These are phyloP conservation scores for Macrophomina tecta DNA, from an alignment of 2,329 filamentous ascomycete genomes.

Conservation along the genomic window DNA sequence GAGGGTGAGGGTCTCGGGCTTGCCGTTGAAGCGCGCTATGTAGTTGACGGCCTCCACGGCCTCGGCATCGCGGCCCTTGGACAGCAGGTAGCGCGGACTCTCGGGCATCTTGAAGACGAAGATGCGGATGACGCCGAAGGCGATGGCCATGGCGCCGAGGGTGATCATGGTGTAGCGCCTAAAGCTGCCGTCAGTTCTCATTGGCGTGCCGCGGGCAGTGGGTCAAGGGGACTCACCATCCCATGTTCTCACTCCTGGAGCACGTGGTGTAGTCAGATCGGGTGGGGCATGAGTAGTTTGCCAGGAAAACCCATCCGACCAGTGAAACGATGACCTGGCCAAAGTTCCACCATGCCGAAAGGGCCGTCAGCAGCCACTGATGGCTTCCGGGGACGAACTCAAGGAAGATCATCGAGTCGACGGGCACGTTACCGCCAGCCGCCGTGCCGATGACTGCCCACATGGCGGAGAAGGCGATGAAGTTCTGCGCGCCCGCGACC, in stretches of 20 bases:
- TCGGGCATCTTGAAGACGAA: conserved; percentile 57
- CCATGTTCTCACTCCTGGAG: conserved; percentile 53
- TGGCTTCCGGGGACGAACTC: conserved; percentile 67
- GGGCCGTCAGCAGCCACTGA: conserved; percentile 65
- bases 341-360: conserved; percentile 66
- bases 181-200: not conserved
- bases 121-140: conserved; percentile 54
- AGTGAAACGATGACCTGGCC: conserved; percentile 60
- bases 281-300: conserved; percentile 50
- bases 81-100: conserved; percentile 56
- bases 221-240: conserved; percentile 43
- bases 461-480: conserved; percentile 30
- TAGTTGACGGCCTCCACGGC: conserved; percentile 57
- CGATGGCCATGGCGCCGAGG: conserved; percentile 53
- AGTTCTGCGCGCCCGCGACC: conserved; percentile 31
- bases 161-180: conserved; percentile 31
- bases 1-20: conserved; percentile 39
- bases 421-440: conserved; percentile 59
- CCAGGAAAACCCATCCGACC: conserved; percentile 53
- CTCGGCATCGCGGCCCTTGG: conserved; percentile 52
- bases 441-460: conserved; percentile 30
- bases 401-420: conserved; percentile 68
- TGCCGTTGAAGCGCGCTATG: conserved; percentile 46
- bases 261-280: conserved; percentile 42
- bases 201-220: too few relatives aligned